Evolutionary conservation across 2,329 filamentous ascomycete genomes (phyloP).

Genomic region (Aurifilum marmelostoma): DNA sequence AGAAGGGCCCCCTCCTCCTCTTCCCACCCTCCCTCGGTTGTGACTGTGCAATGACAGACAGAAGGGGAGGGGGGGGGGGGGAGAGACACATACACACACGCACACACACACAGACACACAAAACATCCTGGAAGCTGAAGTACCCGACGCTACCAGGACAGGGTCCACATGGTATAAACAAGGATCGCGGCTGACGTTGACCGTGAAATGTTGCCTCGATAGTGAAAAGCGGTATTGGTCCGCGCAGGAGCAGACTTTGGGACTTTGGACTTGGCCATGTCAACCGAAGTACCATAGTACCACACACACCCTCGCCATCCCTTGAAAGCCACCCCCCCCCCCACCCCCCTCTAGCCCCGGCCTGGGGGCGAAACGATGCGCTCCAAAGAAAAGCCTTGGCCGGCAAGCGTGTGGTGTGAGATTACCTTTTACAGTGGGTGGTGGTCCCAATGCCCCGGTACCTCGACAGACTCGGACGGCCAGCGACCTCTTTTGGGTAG

Average conservation of each 20-base stretch:
- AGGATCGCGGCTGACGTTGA: constrained; percentile 29
- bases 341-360: no score
- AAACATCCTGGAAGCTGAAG: constrained; percentile 18
- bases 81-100: background rate
- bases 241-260: background rate
- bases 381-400: background rate
- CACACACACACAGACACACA: background rate
- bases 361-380: background rate
- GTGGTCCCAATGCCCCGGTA: constrained; percentile 19
- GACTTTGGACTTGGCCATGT: constrained; percentile 1
- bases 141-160: constrained; percentile 25
- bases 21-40: constrained; percentile 9
- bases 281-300: background rate
- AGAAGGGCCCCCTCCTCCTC: constrained; percentile 6
- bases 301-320: background rate
- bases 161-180: constrained; percentile 21
- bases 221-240: constrained; percentile 26
- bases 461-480: constrained; percentile 9
- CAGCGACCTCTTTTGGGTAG: constrained; percentile 2
- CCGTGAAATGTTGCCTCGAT: constrained; percentile 21
- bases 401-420: background rate
- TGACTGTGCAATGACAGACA: constrained; percentile 1
- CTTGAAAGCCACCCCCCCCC: background rate
- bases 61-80: background rate
- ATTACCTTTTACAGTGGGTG: constrained; percentile 6